Conservation (phyloP, 2,329 filamentous ascomycete species). For the Xylariaceae sp. region DNA sequence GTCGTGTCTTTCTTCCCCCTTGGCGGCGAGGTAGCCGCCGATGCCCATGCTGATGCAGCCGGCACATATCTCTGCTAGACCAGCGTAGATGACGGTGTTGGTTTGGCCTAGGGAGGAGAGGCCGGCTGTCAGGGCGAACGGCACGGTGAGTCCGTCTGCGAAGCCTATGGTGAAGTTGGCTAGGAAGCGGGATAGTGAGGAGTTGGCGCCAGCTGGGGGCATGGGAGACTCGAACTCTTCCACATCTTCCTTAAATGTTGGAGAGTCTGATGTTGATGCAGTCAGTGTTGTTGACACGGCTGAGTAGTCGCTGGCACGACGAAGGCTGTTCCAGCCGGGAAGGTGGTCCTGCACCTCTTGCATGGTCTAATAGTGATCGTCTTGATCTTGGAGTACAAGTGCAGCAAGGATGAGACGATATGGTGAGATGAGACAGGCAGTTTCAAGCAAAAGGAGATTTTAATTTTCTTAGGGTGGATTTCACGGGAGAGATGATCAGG, state of each 20-base stretch:
- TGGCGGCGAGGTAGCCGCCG: conserved; percentile 65
- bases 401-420: too few species aligned
- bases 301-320: conserved; percentile 14
- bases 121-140: conserved; percentile 72
- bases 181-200: conserved; percentile 35
- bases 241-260: not conserved
- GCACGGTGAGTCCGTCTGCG: conserved; percentile 73
- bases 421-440: too few species aligned
- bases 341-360: conserved; percentile 5
- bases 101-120: conserved; percentile 61
- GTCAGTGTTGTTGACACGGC: conserved; percentile 16
- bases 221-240: not conserved
- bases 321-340: conserved; percentile 11
- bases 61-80: conserved; percentile 68
- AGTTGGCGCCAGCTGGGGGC: not conserved
- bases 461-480: not conserved
- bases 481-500: not conserved
- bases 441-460: not conserved
- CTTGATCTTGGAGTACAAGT: not conserved
- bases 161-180: conserved; percentile 69
- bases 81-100: conserved; percentile 63
- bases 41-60: conserved; percentile 75
- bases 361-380: conserved; percentile 4
- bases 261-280: not conserved
- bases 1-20: conserved; percentile 40